A percentile compares a stretch with the other conserved stretches of the same genome.
These are phyloP conservation scores for Coemansia sp. DNA, from an alignment of 192 early-diverging fungal species.

Conservation along the genomic window DNA sequence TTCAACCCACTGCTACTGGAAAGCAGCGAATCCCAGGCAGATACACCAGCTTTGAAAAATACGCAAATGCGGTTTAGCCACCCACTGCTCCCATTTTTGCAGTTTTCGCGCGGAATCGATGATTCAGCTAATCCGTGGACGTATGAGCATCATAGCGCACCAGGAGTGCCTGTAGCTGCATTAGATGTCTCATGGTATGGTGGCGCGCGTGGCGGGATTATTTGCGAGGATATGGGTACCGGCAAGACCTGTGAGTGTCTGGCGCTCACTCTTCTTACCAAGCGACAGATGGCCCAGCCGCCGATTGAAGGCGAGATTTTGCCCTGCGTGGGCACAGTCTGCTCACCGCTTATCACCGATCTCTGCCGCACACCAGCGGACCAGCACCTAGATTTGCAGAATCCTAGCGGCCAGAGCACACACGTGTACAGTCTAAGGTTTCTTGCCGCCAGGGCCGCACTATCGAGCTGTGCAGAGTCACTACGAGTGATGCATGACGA, in stretches of 20 bases:
- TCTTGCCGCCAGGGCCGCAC: conserved; percentile 49
- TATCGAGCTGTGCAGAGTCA: conserved; percentile 53
- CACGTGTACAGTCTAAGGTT: conserved; percentile 38
- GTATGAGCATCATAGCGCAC: conserved; percentile 14
- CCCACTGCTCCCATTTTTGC: conserved; percentile 43
- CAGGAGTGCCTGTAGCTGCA: conserved; percentile 35
- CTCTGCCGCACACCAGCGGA: background rate
- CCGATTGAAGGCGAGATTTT: conserved; percentile 33
- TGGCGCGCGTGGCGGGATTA: conserved; percentile 63
- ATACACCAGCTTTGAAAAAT: background rate
- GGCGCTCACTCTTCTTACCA: conserved; percentile 63
- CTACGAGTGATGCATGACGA: conserved; percentile 47
- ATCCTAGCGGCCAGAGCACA: background rate
- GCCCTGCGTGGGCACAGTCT: conserved; percentile 43
- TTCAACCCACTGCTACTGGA: conserved; percentile 21
- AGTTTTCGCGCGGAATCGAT: conserved; percentile 37
- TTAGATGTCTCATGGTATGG: conserved; percentile 44
- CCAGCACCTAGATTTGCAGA: background rate
- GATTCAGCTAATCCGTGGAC: conserved; percentile 33
- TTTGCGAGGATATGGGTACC: conserved; percentile 91
- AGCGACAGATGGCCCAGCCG: conserved; percentile 56
- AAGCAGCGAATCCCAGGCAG: background rate
- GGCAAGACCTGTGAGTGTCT: conserved; percentile 78
- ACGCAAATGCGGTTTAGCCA: conserved; percentile 15
- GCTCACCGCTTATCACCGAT: conserved; percentile 28